Evolutionary conservation across 1,139 yeast species (phyloP), one percentile per base, ranked within the genome.

Genomic region (Wickerhamomyces sp.): DNA sequence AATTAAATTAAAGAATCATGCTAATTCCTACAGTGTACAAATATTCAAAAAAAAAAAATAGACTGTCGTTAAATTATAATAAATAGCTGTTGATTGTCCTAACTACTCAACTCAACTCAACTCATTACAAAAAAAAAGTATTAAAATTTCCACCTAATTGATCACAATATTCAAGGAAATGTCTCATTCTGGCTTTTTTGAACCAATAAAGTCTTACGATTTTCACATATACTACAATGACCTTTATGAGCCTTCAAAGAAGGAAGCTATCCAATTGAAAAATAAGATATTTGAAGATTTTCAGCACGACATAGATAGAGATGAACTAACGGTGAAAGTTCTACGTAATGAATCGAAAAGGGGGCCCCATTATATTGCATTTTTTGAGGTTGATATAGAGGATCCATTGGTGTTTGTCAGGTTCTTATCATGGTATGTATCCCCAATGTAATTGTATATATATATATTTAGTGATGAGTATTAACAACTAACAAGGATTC

Each of bases 401-500:
- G 35, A 33, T 9, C 45, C 51, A 18, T 13, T 21, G 5, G 12
- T 42, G 3, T 42, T 45, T 34, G 39, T 33, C 5, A 32, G 28
- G 14, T 39, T 46, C 38, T 42, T 31, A 24, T 45, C 54, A 19
- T 40, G 40, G 46, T 73, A 24, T 25, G 41, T 38, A 5, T 9
- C 24, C 22, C n/a, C n/a, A n/a, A n/a, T n/a, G n/a, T n/a, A n/a
- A n/a, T n/a, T n/a, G n/a, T n/a, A n/a, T n/a, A n/a, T n/a, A n/a
- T n/a, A n/a, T n/a, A n/a, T n/a, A n/a, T n/a, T n/a, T n/a, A n/a
- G n/a, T n/a, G n/a, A n/a, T n/a, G n/a, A n/a, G n/a, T n/a, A n/a
- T n/a, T n/a, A n/a, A n/a, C n/a, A n/a, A 37, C 31, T 33, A 32
- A 21, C 33, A n/a, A 38, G 41, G 38, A 31, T 59, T 49, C 79